Evolutionary conservation across 768 basidiomycete species (phyloP), one percentile per base, ranked within the genome.

Genomic region (Leccinum obscurum): DNA sequence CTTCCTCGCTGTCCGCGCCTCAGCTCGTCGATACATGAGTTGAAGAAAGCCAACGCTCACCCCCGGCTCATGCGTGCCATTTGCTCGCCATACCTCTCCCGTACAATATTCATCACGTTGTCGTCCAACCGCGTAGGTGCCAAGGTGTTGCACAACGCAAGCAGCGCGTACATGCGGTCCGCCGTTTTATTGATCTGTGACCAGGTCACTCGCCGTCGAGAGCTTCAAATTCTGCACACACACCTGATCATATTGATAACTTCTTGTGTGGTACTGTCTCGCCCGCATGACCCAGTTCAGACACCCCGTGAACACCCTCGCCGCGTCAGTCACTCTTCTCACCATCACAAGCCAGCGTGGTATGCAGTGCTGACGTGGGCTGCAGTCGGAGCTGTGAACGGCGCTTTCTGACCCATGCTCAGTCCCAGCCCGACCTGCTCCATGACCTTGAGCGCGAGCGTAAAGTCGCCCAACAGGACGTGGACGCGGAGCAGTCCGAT

Each of bases 401-500:
- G 89, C 6, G 92, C 91, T 77, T 93, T 95, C 79, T 92, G 92
- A 71, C 88, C 91, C 22, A 98, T 83, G 70, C 97, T 92, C 79
- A 92, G 87, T 67, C 88, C 91, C 44, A 98, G 83, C 68, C 97
- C 95, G 24, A 98, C 90, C 68, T 89, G 87, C 68, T 97, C 94
- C 87, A 98, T 89, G 35, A 96, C 88, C 73, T 97, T 95, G 57
- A 99, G 81, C 1, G 92, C 97, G 51, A 99, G 86, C 10, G 92
- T 92, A 72, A 92, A 95, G 76, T 99, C 97, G 30, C 97, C 97
- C 14, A 99, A 86, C 24, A 98, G 85, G 52, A 93, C 91, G 72
- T 98, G 97, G 3, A 99, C 97, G n/a, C 97, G 89, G 49, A 99
- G 81, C 32, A 99, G 86, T 52, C 95, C 96, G 66, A 98, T 89